These are phyloP conservation scores for Papiliotrema laurentii DNA, from an alignment of 1,284 basidiomycete genomes.

Conservation along the genomic window DNA sequence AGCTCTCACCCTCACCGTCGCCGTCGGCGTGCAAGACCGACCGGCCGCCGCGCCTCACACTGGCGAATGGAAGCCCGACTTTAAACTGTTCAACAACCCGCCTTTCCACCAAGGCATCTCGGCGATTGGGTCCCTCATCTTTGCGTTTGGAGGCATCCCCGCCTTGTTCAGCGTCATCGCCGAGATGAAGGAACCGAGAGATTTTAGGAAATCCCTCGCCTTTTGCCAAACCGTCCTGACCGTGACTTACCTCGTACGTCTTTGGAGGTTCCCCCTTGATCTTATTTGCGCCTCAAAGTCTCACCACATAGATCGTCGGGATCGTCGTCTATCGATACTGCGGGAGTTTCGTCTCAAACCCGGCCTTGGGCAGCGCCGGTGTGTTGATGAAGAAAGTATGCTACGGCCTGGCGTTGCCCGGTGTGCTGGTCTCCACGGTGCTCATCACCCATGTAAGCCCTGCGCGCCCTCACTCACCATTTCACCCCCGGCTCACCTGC, in stretches of 20 bases:
- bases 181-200: conserved; percentile 45
- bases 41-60: conserved; percentile 24
- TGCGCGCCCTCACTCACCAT: not conserved
- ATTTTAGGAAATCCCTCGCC: conserved; percentile 22
- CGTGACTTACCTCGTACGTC: conserved; percentile 34
- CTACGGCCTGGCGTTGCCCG: conserved; percentile 42
- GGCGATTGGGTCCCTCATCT: conserved; percentile 39
- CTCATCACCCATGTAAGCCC: conserved; percentile 31
- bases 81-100: conserved; percentile 23
- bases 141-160: conserved; percentile 35
- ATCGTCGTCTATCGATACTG: conserved; percentile 28
- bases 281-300: not conserved
- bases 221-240: conserved; percentile 30
- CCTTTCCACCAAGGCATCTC: conserved; percentile 37
- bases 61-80: conserved; percentile 26
- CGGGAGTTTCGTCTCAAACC: conserved; percentile 17
- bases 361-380: conserved; percentile 44
- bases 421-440: conserved; percentile 28
- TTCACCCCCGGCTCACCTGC: not conserved
- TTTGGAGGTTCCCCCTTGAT: not conserved
- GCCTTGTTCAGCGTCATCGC: conserved; percentile 42
- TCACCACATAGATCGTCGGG: conserved; percentile 13
- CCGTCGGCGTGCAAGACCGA: conserved; percentile 45
- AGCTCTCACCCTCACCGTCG: conserved; percentile 44
- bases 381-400: conserved; percentile 10